Evolutionary conservation across 1,284 basidiomycete genomes (phyloP).

Genomic region (Ceratobasidium sp.): DNA sequence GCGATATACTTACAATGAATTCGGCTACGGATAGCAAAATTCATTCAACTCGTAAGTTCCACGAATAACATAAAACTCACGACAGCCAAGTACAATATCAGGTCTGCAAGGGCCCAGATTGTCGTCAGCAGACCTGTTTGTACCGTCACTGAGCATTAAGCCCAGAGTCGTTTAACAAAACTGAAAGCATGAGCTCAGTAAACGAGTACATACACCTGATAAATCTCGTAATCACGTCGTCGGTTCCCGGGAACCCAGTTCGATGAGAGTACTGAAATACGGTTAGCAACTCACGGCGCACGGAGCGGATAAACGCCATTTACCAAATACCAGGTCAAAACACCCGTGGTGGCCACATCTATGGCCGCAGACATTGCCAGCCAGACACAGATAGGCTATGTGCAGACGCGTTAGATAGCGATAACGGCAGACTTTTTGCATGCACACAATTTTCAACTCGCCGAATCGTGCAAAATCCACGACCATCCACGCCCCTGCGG

Average conservation of each 20-base stretch:
- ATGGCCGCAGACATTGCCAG: constrained; percentile 46
- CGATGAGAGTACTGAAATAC: constrained; percentile 52
- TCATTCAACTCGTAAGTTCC: no score
- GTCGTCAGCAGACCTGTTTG: constrained; percentile 51
- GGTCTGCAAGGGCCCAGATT: constrained; percentile 49
- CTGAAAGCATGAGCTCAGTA: neutral
- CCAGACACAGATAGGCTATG: constrained; percentile 45
- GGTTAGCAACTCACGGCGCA: neutral
- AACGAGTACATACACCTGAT: constrained; percentile 54
- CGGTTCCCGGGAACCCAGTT: constrained; percentile 51
- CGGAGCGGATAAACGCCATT: constrained; percentile 39
- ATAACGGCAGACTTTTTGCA: neutral
- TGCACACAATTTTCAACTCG: constrained; percentile 47
- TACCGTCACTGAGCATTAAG: neutral
- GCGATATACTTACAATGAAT: no score
- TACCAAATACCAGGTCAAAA: constrained; percentile 52
- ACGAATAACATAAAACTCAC: constrained; percentile 45
- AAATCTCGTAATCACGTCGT: constrained; percentile 53
- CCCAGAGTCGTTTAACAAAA: constrained; percentile 39
- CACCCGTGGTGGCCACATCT: constrained; percentile 52
- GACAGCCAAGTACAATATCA: no score
- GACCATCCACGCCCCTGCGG: constrained; percentile 50
- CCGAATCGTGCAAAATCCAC: constrained; percentile 50
- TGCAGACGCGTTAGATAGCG: neutral
- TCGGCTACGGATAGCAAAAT: no score